Conservation (phyloP, 2,329 filamentous ascomycete genomes). For the Scedosporium dehoogii region DNA sequence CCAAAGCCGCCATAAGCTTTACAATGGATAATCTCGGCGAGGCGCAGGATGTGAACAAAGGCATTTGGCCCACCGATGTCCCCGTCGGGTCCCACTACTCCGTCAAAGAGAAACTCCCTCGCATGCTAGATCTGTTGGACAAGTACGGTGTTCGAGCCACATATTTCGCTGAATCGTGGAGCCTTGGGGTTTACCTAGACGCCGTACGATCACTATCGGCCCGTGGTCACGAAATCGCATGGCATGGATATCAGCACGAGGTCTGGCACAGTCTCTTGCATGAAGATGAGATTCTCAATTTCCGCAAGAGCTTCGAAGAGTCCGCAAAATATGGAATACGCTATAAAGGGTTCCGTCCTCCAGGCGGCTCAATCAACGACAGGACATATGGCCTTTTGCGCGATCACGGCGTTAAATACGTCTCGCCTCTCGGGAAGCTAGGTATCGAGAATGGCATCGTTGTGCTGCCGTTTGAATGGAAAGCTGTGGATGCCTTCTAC, state of each 20-base stretch:
- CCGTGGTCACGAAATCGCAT: constrained; percentile 19
- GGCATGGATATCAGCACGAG: constrained; percentile 22
- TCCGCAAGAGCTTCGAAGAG: constrained; percentile 15
- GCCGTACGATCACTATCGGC: constrained; percentile 11
- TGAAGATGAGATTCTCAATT: constrained; percentile 14
- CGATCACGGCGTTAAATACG: constrained; percentile 15
- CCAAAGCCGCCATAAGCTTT: constrained; percentile 18
- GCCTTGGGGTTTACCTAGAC: constrained; percentile 15
- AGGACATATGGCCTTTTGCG: constrained; percentile 15
- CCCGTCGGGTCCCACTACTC: constrained; percentile 17
- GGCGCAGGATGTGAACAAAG: constrained; percentile 18
- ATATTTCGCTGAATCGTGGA: constrained; percentile 22
- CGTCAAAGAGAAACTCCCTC: constrained; percentile 16
- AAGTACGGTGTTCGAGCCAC: constrained; percentile 14
- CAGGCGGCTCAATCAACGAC: constrained; percentile 16
- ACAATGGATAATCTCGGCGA: constrained; percentile 24
- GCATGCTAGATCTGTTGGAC: constrained; percentile 17
- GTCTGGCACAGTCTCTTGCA: constrained; percentile 12
- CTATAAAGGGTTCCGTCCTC: constrained; percentile 18
- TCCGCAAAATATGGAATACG: constrained; percentile 10
- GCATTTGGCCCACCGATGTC: constrained; percentile 12
- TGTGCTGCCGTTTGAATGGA: constrained; percentile 21
- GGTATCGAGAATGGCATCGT: constrained; percentile 13
- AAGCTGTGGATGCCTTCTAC: constrained; percentile 19
- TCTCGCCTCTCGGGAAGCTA: constrained; percentile 16